phyloP scores from a whole-genome alignment of 176 grass and related monocot genomes.

The Eremochloa ophiuroides region DNA sequence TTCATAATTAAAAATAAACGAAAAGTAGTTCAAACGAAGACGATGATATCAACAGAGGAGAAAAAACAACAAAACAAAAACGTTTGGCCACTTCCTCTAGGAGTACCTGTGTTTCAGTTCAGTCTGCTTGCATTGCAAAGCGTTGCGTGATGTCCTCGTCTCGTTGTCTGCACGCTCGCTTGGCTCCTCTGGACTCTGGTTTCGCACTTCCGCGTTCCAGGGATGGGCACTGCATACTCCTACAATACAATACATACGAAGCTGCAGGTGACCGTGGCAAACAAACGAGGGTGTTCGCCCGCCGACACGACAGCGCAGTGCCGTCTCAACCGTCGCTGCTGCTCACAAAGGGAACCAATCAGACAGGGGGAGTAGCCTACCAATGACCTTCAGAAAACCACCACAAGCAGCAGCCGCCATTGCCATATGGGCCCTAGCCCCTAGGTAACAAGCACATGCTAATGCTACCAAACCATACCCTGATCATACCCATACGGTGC shows the following conservation, averaged over 20 bases:
- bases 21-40: too few relatives aligned
- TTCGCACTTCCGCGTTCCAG: too few relatives aligned
- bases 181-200: not conserved
- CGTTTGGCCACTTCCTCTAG: not conserved
- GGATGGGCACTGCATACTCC: too few relatives aligned
- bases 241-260: too few relatives aligned
- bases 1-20: too few relatives aligned
- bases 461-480: not conserved
- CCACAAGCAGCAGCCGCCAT: not conserved
- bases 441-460: not conserved
- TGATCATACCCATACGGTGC: not conserved
- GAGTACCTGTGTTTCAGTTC: not conserved
- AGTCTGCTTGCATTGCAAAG: not conserved
- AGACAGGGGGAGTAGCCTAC: not conserved
- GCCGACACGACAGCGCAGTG: not conserved
- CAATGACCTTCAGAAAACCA: not conserved
- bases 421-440: not conserved
- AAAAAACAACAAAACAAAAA: not conserved
- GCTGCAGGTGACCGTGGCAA: not conserved
- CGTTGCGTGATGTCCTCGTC: constrained; percentile 1
- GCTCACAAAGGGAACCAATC: not conserved
- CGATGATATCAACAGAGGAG: too few relatives aligned
- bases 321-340: not conserved
- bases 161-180: not conserved
- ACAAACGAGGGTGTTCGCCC: constrained; percentile 6